These are phyloP conservation scores for Cladophialophora immunda DNA, from an alignment of 2,329 filamentous ascomycete genomes.

Conservation along the genomic window DNA sequence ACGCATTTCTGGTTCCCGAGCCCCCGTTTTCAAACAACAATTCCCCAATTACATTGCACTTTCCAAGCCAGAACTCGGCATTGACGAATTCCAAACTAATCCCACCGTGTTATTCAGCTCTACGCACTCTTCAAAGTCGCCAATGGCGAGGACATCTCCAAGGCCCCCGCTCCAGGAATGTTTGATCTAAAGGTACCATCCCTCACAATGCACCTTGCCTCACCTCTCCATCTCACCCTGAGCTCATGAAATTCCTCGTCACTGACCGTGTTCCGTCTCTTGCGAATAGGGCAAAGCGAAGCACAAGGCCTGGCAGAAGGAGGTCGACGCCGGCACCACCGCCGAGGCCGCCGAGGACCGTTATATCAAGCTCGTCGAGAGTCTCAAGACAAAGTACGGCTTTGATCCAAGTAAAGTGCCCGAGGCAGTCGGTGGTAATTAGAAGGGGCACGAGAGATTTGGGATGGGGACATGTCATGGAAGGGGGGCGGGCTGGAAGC, in stretches of 20 bases:
- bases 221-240: not conserved
- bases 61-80: not conserved
- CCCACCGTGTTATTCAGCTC: constrained; percentile 40
- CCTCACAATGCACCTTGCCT: not conserved
- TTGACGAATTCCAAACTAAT: constrained; percentile 1
- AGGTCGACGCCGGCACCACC: constrained; percentile 70
- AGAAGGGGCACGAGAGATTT: not conserved
- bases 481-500: not conserved
- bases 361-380: constrained; percentile 78
- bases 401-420: constrained; percentile 71
- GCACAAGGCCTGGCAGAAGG: constrained; percentile 77
- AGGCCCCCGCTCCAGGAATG: constrained; percentile 46
- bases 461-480: not conserved
- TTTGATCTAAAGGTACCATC: constrained; percentile 53
- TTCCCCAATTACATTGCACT: not conserved
- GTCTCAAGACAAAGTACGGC: constrained; percentile 74
- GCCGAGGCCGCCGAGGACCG: constrained; percentile 74
- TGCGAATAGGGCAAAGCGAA: constrained; percentile 76
- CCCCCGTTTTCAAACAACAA: not conserved
- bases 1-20: not conserved
- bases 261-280: constrained; percentile 3
- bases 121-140: constrained; percentile 52
- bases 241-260: not conserved
- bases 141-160: constrained; percentile 40
- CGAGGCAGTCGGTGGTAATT: constrained; percentile 59